A percentile compares a stretch with the other conserved stretches of the same genome.
These are phyloP conservation scores for Penicillium corylophilum DNA, from an alignment of 2,329 filamentous ascomycete genomes.

Conservation along the genomic window DNA sequence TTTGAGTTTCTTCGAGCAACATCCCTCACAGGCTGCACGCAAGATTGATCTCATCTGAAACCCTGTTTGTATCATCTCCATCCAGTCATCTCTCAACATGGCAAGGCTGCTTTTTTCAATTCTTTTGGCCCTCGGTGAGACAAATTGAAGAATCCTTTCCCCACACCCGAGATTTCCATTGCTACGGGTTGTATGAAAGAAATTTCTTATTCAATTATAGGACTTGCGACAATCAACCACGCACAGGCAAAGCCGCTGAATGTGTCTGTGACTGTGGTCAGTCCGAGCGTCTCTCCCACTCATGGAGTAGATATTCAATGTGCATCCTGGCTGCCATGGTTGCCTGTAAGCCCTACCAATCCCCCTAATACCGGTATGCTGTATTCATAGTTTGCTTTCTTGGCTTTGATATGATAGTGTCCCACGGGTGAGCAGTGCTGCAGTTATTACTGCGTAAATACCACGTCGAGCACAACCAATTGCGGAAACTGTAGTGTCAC, in stretches of 20 bases:
- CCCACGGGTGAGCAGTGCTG: constrained; percentile 9
- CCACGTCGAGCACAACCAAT: constrained; percentile 1
- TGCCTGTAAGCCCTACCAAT: constrained; percentile 1
- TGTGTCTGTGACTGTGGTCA: constrained; percentile 3
- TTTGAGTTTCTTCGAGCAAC: not conserved
- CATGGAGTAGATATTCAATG: constrained; percentile 1
- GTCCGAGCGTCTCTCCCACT: not conserved
- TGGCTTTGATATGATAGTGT: constrained; percentile 2
- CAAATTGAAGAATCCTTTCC: not conserved
- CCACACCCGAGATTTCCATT: not conserved
- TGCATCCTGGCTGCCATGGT: constrained; percentile 10
- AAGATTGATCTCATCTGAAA: constrained; percentile 4
- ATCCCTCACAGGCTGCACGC: not conserved
- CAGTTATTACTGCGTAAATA: constrained; percentile 11
- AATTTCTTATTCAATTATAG: not conserved
- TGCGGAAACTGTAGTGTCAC: constrained; percentile 10
- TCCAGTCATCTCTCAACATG: constrained; percentile 6
- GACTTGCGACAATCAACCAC: not conserved
- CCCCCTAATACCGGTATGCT: not conserved
- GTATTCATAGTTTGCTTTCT: not conserved
- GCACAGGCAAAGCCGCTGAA: constrained; percentile 7
- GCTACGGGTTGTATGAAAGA: no score
- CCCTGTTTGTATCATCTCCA: not conserved
- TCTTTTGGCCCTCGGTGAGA: constrained; percentile 2
- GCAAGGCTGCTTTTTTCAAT: not conserved